Base-by-base conservation (phyloP, 345 rosid species). In the Salix udensis region DNA sequence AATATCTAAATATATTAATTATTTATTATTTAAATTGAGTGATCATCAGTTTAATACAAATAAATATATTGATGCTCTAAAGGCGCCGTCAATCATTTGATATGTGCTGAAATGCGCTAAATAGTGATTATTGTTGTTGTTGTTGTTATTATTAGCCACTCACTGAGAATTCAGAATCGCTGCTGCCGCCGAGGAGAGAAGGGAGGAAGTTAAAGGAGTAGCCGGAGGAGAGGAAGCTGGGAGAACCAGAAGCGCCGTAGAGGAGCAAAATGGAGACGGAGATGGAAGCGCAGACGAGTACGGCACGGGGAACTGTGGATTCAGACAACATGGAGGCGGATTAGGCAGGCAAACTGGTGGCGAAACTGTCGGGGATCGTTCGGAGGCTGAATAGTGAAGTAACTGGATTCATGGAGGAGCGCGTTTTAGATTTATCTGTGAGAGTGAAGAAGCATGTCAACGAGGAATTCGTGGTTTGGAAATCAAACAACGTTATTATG, bases 201-300 rank as follows among this genome's bases (percentile, higher is more conserved):
- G 77, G 62, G 39, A 78, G 58, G 46, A 67, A 23, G 21, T n/a
- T 68, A 71, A 85, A 76, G 76, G 78, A 74, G 66, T 77, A 71
- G 4, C 65, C 36, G 46, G 67, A 39, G 31, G 40, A 39, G 5
- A 44, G 71, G 77, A 58, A 75, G 34, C 79, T 62, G 40, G 79
- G 76, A 19, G 84, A 88, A 75, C 70, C 81, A 21, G 68, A 40
- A 46, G 67, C 75, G 53, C 77, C 72, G 76, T 84, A 83, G 74
- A 88, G 76, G 52, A 86, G 64, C 76, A 86, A 74, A 71, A 70
- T 72, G 13, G 75, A 80, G 48, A 81, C 30, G 48, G 78, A 71
- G 31, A 85, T 4, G 68, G 76, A 30, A 53, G 71, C 70, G 6
- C 82, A 44, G 72, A 81, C 28, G 9, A 82, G 21, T 7, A 78